Conservation (phyloP, 106 monocot genomes). For the Acanthochlamys bracteata region DNA sequence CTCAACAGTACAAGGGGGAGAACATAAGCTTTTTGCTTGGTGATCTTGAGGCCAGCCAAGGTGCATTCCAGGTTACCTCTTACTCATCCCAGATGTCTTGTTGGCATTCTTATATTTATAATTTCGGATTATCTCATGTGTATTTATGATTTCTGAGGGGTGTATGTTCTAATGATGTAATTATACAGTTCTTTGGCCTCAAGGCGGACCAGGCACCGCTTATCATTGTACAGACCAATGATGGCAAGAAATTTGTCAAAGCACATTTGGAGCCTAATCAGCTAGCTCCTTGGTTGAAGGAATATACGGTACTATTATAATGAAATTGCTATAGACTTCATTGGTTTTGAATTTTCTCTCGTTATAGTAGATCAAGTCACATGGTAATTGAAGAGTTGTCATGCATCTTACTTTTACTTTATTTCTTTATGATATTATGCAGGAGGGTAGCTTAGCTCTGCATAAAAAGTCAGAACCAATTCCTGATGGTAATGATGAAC, state of each 20-base stretch:
- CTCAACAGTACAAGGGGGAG: conserved; percentile 42
- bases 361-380: neutral
- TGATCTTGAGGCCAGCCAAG: conserved; percentile 64
- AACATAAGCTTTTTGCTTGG: conserved; percentile 68
- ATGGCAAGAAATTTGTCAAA: conserved; percentile 44
- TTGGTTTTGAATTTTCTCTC: too few relatives aligned
- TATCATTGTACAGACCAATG: conserved; percentile 38
- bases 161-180: conserved; percentile 4
- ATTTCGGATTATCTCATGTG: neutral
- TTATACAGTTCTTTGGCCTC: conserved; percentile 51
- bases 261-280: conserved; percentile 41
- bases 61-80: conserved; percentile 71
- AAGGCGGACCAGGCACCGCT: conserved; percentile 40
- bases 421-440: neutral
- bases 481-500: conserved; percentile 73
- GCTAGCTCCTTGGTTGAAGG: conserved; percentile 53
- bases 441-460: conserved; percentile 71
- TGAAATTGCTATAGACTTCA: too few relatives aligned
- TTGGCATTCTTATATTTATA: too few relatives aligned
- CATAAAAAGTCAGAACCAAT: conserved; percentile 85
- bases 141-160: neutral
- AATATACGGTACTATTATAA: conserved; percentile 36
- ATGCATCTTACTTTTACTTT: neutral
- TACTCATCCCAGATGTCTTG: neutral
- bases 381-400: neutral